phyloP scores from a whole-genome alignment of 163 green algal species.

The Picocystis sp. region DNA sequence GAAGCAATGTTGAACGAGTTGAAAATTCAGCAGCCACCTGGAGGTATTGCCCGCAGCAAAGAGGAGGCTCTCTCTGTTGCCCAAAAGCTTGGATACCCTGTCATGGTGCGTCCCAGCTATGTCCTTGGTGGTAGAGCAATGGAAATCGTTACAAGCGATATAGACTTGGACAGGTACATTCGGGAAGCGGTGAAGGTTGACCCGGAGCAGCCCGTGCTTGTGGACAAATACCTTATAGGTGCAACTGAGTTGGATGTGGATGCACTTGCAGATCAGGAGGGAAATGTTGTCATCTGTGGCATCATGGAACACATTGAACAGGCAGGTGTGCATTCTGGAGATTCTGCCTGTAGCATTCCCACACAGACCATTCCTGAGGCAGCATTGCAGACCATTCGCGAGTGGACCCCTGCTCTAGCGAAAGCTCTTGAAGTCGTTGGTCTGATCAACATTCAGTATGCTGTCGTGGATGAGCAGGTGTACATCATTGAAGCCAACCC shows the following conservation, averaged over 20 bases:
- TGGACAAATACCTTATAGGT: conserved; percentile 82
- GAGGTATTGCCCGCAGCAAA: conserved; percentile 31
- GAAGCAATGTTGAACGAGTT: conserved; percentile 77
- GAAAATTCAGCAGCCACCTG: conserved; percentile 72
- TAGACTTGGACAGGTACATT: conserved; percentile 58
- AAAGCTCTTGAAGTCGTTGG: conserved; percentile 78
- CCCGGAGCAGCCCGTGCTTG: conserved; percentile 75
- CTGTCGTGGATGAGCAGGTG: conserved; percentile 49
- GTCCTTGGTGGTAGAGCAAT: conserved; percentile 93
- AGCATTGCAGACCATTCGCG: conserved; percentile 54
- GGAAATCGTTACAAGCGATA: conserved; percentile 88
- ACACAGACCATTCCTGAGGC: conserved; percentile 47
- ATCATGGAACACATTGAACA: conserved; percentile 99
- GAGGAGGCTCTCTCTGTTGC: conserved; percentile 58
- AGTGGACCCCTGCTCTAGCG: conserved; percentile 74
- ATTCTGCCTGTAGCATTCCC: conserved; percentile 82
- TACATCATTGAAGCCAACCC: conserved; percentile 99
- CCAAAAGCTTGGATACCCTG: conserved; percentile 71
- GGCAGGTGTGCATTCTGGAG: conserved; percentile 71
- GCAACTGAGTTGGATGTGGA: conserved; percentile 94
- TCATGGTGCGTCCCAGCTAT: conserved; percentile 89
- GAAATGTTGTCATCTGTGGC: conserved; percentile 84
- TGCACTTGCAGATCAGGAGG: conserved; percentile 73
- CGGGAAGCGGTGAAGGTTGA: conserved; percentile 60
- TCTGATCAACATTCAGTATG: conserved; percentile 98